Evolutionary conservation across 202 grass and related monocot species (phyloP), one percentile per base, ranked within the genome.

Genomic region (Musa balbisiana): DNA sequence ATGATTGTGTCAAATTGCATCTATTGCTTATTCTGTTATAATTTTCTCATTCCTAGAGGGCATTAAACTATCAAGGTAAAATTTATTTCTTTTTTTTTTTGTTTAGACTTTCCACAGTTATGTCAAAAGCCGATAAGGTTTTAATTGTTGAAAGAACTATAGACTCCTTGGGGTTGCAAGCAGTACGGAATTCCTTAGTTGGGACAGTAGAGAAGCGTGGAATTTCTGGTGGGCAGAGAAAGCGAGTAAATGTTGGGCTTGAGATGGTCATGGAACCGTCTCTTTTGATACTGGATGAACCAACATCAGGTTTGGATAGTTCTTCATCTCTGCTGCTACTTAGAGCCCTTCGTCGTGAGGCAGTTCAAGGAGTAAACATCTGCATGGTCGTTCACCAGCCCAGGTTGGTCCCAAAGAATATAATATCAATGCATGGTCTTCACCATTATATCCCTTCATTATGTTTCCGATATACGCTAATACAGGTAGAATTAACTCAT

Each of bases 211-310:
- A 95, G 80, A 95, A 88, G 62, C 83, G 91, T 72, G 88, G 88
- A 62, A 86, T 95, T 79, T 95, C 91, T 51, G 91, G 91, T 55
- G 91, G 91, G 73, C 91, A 95, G 84, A 88, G 88, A 68, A 94
- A 91, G 70, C 85, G 91, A 22, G 88, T 95, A 55, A 95, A 95
- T 79, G 83, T 95, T 64, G 91, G 91, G 25, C 80, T 91, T 79
- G 91, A 95, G 84, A 87, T 95, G 91, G 91, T 91, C 53, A 95
- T 95, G 80, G 91, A 95, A 77, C 91, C 91, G 71, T 91, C 88
- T 82, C 81, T 91, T 77, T 85, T 95, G 82, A 91, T 95, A 80
- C 80, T 95, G 49, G 91, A 95, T 70, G 91, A 95, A 79, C 91
- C 91, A 73, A 95, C 91, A 69, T 91, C 91, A 29, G 91, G 91